These are phyloP conservation scores for Elaeagnus macrophylla DNA, from an alignment of 306 rosid genomes.

Conservation along the genomic window DNA sequence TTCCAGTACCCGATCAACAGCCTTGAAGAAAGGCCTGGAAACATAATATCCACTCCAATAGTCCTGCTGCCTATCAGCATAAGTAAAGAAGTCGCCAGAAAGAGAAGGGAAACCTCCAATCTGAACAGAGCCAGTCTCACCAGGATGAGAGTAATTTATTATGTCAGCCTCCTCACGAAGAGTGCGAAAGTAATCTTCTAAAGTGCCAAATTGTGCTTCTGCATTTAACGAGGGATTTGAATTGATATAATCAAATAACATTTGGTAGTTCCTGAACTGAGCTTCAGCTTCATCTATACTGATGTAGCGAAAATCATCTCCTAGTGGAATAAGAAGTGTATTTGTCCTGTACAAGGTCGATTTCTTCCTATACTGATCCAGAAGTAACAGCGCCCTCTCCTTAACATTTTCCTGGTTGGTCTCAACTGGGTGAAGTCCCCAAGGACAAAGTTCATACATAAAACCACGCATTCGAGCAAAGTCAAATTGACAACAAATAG, in stretches of 20 bases:
- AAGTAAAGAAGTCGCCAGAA: constrained; percentile 93
- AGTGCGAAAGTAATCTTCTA: constrained; percentile 79
- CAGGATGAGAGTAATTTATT: constrained; percentile 59
- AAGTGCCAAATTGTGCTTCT: constrained; percentile 80
- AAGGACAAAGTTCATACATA: constrained; percentile 72
- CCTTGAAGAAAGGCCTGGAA: constrained; percentile 95
- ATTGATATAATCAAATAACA: constrained; percentile 80
- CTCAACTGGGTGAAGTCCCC: constrained; percentile 75
- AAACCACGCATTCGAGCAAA: constrained; percentile 75
- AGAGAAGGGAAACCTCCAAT: constrained; percentile 91
- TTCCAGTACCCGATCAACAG: constrained; percentile 93
- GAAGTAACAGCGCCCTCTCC: constrained; percentile 66
- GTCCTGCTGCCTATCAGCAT: constrained; percentile 88
- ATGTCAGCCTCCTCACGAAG: constrained; percentile 84
- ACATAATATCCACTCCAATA: constrained; percentile 99
- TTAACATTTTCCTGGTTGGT: constrained; percentile 61
- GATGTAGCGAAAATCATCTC: constrained; percentile 93
- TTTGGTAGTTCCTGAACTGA: constrained; percentile 82
- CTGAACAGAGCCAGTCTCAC: constrained; percentile 71
- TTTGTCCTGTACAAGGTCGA: constrained; percentile 86
- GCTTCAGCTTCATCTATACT: constrained; percentile 81
- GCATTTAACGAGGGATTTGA: constrained; percentile 74
- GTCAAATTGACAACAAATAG: constrained; percentile 93
- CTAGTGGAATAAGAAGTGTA: constrained; percentile 93
- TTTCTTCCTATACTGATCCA: constrained; percentile 92